Evolutionary conservation across 1,284 basidiomycete genomes (phyloP).

Genomic region (Cutaneotrichosporon spelunceum): DNA sequence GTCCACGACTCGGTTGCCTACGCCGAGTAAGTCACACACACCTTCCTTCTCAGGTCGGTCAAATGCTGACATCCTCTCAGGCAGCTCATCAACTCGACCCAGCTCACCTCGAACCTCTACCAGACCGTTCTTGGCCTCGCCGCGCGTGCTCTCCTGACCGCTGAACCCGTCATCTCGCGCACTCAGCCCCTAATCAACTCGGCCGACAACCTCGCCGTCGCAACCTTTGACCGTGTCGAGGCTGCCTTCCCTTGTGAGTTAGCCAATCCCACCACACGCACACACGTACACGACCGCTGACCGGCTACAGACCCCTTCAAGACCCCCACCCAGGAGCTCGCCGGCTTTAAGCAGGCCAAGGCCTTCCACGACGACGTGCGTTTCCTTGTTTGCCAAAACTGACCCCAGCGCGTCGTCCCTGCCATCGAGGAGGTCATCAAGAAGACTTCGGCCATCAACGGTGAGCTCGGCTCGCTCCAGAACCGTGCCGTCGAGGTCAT

Average conservation of each 20-base stretch:
- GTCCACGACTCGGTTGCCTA: slow-evolving; percentile 50
- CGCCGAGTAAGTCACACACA: slow-evolving; percentile 39
- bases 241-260: slow-evolving; percentile 49
- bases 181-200: slow-evolving; percentile 48
- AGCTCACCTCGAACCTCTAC: slow-evolving; percentile 45
- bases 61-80: slow-evolving; percentile 21
- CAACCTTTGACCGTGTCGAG: slow-evolving; percentile 49
- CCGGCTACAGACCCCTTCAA: slow-evolving; percentile 46
- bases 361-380: slow-evolving; percentile 48
- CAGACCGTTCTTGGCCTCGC: slow-evolving; percentile 42
- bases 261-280: neutral
- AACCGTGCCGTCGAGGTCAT: slow-evolving; percentile 42
- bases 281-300: slow-evolving; percentile 2
- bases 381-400: slow-evolving; percentile 1
- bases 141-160: slow-evolving; percentile 46
- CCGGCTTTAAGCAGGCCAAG: slow-evolving; percentile 50
- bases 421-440: slow-evolving; percentile 41
- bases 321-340: slow-evolving; percentile 49
- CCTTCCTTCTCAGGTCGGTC: neutral
- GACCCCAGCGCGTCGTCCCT: slow-evolving; percentile 41
- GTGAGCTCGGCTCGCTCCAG: slow-evolving; percentile 33
- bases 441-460: slow-evolving; percentile 46
- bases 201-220: slow-evolving; percentile 49
- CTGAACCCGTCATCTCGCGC: slow-evolving; percentile 43
- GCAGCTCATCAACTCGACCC: slow-evolving; percentile 42